Conservation (phyloP, 192 early-diverging fungal genomes). For the Spizellomyces punctatus region DNA sequence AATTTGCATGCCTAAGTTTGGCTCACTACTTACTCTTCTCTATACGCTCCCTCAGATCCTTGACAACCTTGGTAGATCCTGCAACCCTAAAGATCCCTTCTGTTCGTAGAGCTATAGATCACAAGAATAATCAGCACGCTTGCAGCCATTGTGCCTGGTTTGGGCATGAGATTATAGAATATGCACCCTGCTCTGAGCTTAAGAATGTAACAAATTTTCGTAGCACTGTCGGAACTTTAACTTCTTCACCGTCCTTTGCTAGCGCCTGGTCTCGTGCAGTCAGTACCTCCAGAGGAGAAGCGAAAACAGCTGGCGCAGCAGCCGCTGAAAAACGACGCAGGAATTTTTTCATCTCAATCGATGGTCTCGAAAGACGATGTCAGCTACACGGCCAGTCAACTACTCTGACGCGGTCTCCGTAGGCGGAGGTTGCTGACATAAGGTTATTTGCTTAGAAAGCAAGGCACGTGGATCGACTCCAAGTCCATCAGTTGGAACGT, state of each 20-base stretch:
- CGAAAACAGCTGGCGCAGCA: constrained; percentile 17
- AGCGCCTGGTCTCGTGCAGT: constrained; percentile 5
- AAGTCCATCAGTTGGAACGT: too few species aligned
- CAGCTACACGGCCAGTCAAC: too few species aligned
- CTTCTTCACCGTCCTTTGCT: constrained; percentile 1
- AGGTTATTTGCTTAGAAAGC: too few species aligned
- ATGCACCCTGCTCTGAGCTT: constrained; percentile 29
- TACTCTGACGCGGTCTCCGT: too few species aligned
- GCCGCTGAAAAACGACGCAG: constrained; percentile 34
- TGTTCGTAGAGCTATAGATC: constrained; percentile 30
- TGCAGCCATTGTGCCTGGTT: too few species aligned
- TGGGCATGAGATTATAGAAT: background rate
- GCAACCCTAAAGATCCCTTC: constrained; percentile 47
- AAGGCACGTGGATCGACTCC: too few species aligned
- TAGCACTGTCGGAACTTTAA: constrained; percentile 38
- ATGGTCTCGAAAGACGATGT: too few species aligned
- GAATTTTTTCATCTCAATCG: constrained; percentile 34
- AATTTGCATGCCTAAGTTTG: background rate
- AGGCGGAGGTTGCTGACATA: too few species aligned
- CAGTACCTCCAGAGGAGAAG: constrained; percentile 10
- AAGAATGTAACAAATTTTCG: constrained; percentile 42
- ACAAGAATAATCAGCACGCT: background rate
- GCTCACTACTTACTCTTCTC: constrained; percentile 30
- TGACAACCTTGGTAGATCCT: constrained; percentile 36
- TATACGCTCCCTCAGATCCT: constrained; percentile 39